Evolutionary conservation across 2,329 filamentous ascomycete genomes (phyloP).

Genomic region (Aureobasidium sp.): DNA sequence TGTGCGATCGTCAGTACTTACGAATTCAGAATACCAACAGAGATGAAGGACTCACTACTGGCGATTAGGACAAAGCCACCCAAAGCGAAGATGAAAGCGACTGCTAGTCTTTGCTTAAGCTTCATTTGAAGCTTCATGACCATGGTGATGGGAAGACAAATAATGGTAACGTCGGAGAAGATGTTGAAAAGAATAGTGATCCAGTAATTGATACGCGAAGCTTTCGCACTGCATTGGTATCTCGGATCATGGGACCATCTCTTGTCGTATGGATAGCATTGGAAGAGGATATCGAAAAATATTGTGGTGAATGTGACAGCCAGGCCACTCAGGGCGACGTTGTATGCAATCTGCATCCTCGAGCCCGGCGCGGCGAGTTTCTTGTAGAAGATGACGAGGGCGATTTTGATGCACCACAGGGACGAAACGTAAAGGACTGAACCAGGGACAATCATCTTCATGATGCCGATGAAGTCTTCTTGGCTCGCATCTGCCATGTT

Average conservation of each 20-base stretch:
- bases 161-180: slow-evolving; percentile 1
- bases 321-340: background rate
- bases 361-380: background rate
- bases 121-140: slow-evolving; percentile 9
- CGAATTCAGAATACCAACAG: rapidly evolving
- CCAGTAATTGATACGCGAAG: slow-evolving; percentile 8
- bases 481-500: background rate
- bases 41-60: background rate
- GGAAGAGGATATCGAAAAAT: slow-evolving; percentile 8
- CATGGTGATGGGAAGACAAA: slow-evolving; percentile 10
- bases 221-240: slow-evolving; percentile 3
- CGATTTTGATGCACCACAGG: background rate
- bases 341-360: slow-evolving; percentile 6
- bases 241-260: background rate
- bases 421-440: slow-evolving; percentile 5
- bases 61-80: slow-evolving; percentile 6
- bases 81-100: background rate
- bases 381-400: slow-evolving; percentile 7
- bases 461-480: background rate
- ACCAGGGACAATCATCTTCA: slow-evolving; percentile 9
- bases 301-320: background rate
- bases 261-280: slow-evolving; percentile 7
- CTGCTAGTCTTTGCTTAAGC: background rate
- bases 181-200: slow-evolving; percentile 10
- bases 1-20: background rate